Base-by-base conservation (phyloP, 345 rosid genomes). In the thale cress (Arabidopsis thaliana) region DNA sequence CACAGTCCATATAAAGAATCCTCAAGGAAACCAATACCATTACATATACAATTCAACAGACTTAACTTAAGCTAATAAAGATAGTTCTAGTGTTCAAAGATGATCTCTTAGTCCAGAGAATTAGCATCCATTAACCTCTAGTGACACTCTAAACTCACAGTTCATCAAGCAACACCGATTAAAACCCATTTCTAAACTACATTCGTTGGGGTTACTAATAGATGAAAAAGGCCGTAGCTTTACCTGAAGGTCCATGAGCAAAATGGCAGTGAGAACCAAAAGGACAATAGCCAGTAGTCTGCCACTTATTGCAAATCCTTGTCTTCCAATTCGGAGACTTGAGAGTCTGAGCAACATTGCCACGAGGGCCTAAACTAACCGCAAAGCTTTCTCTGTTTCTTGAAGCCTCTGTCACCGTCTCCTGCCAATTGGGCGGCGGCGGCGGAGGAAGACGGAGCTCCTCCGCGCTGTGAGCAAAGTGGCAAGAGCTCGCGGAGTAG, bases 271-370 rank as follows among this genome's bases (percentile, higher is more conserved):
- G 88, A 71, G 74, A 81, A 48, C 94, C 98, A 75, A 86, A 91
- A 0, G 96, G 97, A 62, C 98, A 89, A 72, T 83, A 88, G 8
- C 96, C 96, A 1, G 94, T 88, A 28, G 82, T 79, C 83, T 91
- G 93, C 96, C 91, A 91, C 84, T 93, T 93, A 63, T 89, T 87
- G 77, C 96, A 93, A 46, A 93, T 86, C 82, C 93, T 85, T 0
- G 96, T 89, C 81, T 91, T 91, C 97, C 97, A 93, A 79, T 85
- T 88, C 2, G 97, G 86, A 0, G 93, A 93, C 83, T 91, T 93
- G 59, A 82, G 25, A 66, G 67, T 87, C 23, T 75, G 77, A 57
- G 59, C 79, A 67, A 40, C 80, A 34, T 69, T 78, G 12, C 59
- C 82, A 84, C 92, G 91, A 25, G 94, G 86, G 20, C 90, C 96